Evolutionary conservation across 2,329 filamentous ascomycete genomes (phyloP).

Genomic region (Aspergillus sp.): DNA sequence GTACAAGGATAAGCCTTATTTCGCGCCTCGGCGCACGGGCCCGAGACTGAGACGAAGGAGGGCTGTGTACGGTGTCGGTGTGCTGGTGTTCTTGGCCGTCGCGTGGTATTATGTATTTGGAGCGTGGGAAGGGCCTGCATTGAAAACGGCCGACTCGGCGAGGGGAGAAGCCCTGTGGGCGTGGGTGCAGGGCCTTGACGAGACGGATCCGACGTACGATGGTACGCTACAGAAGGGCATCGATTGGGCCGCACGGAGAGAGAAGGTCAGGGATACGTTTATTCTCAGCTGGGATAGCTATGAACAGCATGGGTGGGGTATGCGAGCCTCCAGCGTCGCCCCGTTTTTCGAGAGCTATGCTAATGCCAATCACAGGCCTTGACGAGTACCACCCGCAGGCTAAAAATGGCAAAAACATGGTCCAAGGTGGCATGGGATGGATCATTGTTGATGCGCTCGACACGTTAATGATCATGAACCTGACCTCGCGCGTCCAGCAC

Average conservation of each 20-base stretch:
- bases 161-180: constrained; percentile 50
- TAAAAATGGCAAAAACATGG: constrained; percentile 80
- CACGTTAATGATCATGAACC: constrained; percentile 97
- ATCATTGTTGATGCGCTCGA: constrained; percentile 96
- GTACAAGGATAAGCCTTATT: constrained; percentile 99
- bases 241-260: constrained; percentile 75
- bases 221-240: constrained; percentile 39
- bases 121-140: constrained; percentile 18
- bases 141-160: constrained; percentile 26
- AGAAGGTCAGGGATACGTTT: constrained; percentile 86
- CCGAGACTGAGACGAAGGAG: constrained; percentile 64
- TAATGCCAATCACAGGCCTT: constrained; percentile 31
- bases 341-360: neutral
- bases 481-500: constrained; percentile 78
- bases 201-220: constrained; percentile 27
- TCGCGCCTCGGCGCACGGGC: constrained; percentile 52
- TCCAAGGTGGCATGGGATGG: constrained; percentile 87
- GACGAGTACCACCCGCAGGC: constrained; percentile 85
- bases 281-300: constrained; percentile 91
- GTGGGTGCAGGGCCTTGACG: constrained; percentile 56
- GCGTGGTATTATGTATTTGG: constrained; percentile 63
- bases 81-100: constrained; percentile 54
- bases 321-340: constrained; percentile 24
- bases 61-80: constrained; percentile 55
- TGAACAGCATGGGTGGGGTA: constrained; percentile 91